Evolutionary conservation across 140 eudicot species (phyloP).

Genomic region (Senecio squalidus): DNA sequence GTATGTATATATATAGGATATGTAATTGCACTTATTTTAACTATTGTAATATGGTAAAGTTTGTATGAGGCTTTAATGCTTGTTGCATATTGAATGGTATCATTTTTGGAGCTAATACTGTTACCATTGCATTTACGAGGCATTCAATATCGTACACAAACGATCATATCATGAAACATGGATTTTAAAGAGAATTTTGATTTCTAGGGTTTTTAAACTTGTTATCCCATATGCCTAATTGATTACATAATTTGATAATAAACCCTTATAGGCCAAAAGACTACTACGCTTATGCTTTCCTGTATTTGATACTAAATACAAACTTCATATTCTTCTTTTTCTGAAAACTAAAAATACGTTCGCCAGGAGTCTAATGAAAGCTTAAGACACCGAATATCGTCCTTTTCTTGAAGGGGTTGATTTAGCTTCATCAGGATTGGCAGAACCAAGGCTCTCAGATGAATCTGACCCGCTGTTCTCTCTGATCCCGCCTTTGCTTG

Average conservation of each 20-base stretch:
- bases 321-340: conserved; percentile 17
- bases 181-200: neutral
- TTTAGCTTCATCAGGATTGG: conserved; percentile 62
- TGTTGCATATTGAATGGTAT: conserved; percentile 17
- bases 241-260: conserved; percentile 27
- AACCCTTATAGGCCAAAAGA: conserved; percentile 16
- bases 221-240: conserved; percentile 4
- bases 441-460: conserved; percentile 77
- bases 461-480: conserved; percentile 97
- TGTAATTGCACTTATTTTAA: conserved; percentile 31
- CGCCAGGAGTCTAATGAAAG: conserved; percentile 4
- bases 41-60: conserved; percentile 34
- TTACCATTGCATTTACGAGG: neutral
- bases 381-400: conserved; percentile 67
- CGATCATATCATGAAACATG: neutral
- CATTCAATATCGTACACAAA: too few species aligned
- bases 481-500: conserved; percentile 45
- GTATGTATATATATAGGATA: conserved; percentile 38
- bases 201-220: conserved; percentile 5
- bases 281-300: conserved; percentile 17
- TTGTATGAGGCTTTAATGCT: conserved; percentile 24
- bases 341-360: conserved; percentile 13
- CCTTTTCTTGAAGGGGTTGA: conserved; percentile 69
- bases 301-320: conserved; percentile 18
- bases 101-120: conserved; percentile 26